Evolutionary conservation across 2,329 filamentous ascomycete species (phyloP).

Genomic region (Phaeosphaeria sp.): DNA sequence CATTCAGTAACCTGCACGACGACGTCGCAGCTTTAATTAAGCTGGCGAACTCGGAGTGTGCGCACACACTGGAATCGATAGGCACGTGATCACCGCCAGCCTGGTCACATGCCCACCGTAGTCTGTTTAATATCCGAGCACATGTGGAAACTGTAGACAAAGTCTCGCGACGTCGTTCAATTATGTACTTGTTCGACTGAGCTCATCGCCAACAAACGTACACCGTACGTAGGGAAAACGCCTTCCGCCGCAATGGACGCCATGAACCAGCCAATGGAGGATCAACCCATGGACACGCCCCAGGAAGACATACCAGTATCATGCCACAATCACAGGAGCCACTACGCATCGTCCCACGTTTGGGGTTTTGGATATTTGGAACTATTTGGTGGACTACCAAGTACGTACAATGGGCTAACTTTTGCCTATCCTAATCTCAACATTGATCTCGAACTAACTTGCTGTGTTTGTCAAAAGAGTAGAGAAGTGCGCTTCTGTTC

Average conservation of each 20-base stretch:
- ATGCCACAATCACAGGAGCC: background rate
- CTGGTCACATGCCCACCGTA: constrained; percentile 14
- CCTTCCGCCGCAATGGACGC: background rate
- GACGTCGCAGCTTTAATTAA: constrained; percentile 36
- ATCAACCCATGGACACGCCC: background rate
- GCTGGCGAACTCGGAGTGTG: constrained; percentile 36
- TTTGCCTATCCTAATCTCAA: constrained; percentile 30
- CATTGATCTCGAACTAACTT: constrained; percentile 44
- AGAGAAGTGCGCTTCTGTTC: constrained; percentile 18
- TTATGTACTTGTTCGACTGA: constrained; percentile 33
- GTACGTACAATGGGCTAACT: constrained; percentile 45
- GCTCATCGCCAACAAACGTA: constrained; percentile 21
- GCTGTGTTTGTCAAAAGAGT: constrained; percentile 30
- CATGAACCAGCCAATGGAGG: background rate
- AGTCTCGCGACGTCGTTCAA: constrained; percentile 33
- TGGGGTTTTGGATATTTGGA: constrained; percentile 19
- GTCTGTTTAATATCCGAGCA: constrained; percentile 21
- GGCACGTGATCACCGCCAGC: constrained; percentile 23
- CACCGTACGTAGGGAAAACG: constrained; percentile 8
- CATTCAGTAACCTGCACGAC: constrained; percentile 27
- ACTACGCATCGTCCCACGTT: constrained; percentile 10
- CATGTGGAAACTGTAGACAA: constrained; percentile 30
- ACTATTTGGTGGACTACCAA: constrained; percentile 30
- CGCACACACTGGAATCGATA: constrained; percentile 25
- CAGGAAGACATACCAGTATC: background rate